phyloP scores from a whole-genome alignment of 2,329 filamentous ascomycete species.

The Aspergillus hortae region DNA sequence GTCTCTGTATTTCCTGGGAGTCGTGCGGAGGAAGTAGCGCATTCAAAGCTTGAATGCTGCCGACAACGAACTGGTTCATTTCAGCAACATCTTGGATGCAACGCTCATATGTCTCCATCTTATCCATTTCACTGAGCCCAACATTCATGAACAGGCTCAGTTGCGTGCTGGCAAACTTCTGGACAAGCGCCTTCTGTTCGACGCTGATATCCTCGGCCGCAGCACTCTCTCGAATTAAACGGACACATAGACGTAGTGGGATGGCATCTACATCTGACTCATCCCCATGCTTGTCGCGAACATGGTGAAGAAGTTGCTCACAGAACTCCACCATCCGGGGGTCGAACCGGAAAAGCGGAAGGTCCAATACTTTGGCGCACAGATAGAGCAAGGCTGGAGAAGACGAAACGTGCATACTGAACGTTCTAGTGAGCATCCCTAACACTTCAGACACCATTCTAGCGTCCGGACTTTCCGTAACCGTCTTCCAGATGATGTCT shows the following conservation, averaged over 20 bases:
- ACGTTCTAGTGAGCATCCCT: conserved; percentile 57
- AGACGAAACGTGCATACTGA: conserved; percentile 42
- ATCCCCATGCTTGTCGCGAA: conserved; percentile 43
- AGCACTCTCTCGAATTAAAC: conserved; percentile 69
- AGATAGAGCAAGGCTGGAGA: conserved; percentile 58
- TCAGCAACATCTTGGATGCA: conserved; percentile 67
- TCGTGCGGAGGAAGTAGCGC: conserved; percentile 41
- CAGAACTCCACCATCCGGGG: conserved; percentile 60
- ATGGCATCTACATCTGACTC: conserved; percentile 33
- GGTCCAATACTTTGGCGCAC: conserved; percentile 64
- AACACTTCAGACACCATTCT: conserved; percentile 78
- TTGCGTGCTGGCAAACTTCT: conserved; percentile 60
- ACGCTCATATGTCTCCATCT: conserved; percentile 59
- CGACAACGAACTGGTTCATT: conserved; percentile 62
- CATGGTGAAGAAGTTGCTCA: conserved; percentile 52
- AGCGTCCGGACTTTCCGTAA: conserved; percentile 77
- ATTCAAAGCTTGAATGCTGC: conserved; percentile 67
- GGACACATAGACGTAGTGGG: conserved; percentile 57
- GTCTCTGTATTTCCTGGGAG: conserved; percentile 51
- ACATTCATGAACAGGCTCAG: conserved; percentile 58
- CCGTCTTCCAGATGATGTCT: conserved; percentile 78
- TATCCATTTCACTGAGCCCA: conserved; percentile 55
- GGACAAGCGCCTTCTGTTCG: conserved; percentile 59
- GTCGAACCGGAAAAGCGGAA: conserved; percentile 63
- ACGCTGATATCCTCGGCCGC: conserved; percentile 52